Evolutionary conservation across 805 yeast species (phyloP).

Genomic region (Tetrapisispora taiwanensis): DNA sequence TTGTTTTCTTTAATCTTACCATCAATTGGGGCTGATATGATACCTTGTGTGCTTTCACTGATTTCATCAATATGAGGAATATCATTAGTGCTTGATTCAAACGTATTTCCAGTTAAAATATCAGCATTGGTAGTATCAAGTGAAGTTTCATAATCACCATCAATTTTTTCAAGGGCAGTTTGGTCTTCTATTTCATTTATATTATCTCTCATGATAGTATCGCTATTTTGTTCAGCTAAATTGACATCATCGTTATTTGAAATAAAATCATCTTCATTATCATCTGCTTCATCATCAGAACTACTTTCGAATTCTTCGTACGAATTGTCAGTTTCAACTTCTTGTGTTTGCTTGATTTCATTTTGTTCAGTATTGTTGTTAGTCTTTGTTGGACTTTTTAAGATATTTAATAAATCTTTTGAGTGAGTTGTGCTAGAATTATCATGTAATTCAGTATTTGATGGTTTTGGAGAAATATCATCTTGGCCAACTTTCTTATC

Average conservation of each 20-base stretch:
- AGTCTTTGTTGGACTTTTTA: conserved; percentile 3
- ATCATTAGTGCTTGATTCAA: conserved; percentile 7
- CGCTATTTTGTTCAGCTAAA: neutral
- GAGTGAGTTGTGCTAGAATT: conserved; percentile 6
- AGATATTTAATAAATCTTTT: conserved; percentile 10
- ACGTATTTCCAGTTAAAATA: conserved; percentile 9
- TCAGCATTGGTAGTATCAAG: conserved; percentile 2
- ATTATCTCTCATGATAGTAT: neutral
- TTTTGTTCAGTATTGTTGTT: no score
- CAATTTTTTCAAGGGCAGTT: conserved; percentile 8
- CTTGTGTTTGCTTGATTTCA: neutral
- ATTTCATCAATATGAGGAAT: conserved; percentile 17
- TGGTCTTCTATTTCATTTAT: conserved; percentile 4
- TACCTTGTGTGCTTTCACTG: conserved; percentile 9
- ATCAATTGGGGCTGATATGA: neutral
- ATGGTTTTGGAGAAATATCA: neutral
- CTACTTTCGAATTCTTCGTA: conserved; percentile 26
- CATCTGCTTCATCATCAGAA: conserved; percentile 12
- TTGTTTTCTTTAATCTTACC: neutral
- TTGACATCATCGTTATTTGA: neutral
- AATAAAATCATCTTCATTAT: no score
- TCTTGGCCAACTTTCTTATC: conserved; percentile 6
- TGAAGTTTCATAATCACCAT: conserved; percentile 5
- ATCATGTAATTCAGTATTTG: conserved; percentile 2
- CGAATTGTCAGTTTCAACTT: neutral